Evolutionary conservation across 2,329 filamentous ascomycete species (phyloP).

Genomic region (Chaetothyriales sp.): DNA sequence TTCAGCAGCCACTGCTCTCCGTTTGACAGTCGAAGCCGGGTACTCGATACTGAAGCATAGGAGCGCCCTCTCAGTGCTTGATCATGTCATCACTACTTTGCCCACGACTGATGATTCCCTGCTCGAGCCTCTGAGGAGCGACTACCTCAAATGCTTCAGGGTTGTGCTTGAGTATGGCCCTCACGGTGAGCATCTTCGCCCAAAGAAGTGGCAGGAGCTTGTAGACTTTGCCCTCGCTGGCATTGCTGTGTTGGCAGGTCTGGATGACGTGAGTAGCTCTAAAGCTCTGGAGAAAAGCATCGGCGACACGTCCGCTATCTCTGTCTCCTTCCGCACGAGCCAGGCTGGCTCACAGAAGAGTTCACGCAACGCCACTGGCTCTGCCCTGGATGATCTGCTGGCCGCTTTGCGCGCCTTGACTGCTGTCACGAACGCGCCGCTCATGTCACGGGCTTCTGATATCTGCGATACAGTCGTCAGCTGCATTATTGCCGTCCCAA

Average conservation of each 20-base stretch:
- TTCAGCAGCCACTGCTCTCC: conserved; percentile 48
- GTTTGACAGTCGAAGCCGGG: conserved; percentile 57
- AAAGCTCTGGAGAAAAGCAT: conserved; percentile 25
- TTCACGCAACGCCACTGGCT: conserved; percentile 4
- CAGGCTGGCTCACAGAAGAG: conserved; percentile 5
- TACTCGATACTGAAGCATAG: conserved; percentile 56
- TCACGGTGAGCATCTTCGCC: conserved; percentile 66
- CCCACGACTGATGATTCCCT: conserved; percentile 51
- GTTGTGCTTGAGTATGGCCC: conserved; percentile 57
- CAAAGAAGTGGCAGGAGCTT: conserved; percentile 53
- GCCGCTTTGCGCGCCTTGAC: conserved; percentile 11
- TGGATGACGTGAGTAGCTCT: conserved; percentile 1
- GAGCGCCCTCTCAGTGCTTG: conserved; percentile 63
- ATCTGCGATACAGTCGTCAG: conserved; percentile 10
- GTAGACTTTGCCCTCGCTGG: conserved; percentile 57
- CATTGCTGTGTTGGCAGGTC: conserved; percentile 28
- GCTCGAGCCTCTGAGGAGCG: conserved; percentile 50
- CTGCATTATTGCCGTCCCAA: conserved; percentile 5
- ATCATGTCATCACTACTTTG: conserved; percentile 68
- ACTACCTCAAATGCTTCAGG: conserved; percentile 66
- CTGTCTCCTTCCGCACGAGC: neutral
- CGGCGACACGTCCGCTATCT: conserved; percentile 8
- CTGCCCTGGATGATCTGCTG: conserved; percentile 11
- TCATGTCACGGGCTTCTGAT: conserved; percentile 9
- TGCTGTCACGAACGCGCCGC: conserved; percentile 9